Percentiles rank a stretch among this genome's conserved stretches.
These are phyloP conservation scores for Diaporthe batatas DNA, from an alignment of 2,329 filamentous ascomycete genomes.

Conservation along the genomic window DNA sequence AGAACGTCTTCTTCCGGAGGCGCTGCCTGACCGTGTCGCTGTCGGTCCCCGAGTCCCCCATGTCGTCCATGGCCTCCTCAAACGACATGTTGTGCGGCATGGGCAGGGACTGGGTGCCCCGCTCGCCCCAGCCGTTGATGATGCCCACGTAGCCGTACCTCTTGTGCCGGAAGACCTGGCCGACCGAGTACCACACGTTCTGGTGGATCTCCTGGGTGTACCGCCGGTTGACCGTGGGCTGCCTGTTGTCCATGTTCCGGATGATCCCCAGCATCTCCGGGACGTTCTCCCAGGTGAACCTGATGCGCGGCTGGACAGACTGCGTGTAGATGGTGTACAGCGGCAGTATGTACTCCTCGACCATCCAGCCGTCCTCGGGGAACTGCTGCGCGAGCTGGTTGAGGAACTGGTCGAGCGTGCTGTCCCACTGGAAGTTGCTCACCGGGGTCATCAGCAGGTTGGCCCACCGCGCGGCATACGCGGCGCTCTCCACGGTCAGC, in stretches of 20 bases:
- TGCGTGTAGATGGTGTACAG: slow-evolving; percentile 64
- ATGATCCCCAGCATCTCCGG: slow-evolving; percentile 56
- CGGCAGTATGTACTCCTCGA: slow-evolving; percentile 77
- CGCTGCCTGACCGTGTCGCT: slow-evolving; percentile 66
- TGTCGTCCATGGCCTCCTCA: slow-evolving; percentile 51
- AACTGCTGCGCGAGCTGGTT: slow-evolving; percentile 74
- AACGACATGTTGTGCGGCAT: slow-evolving; percentile 46
- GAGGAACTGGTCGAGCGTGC: slow-evolving; percentile 74
- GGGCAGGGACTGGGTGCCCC: slow-evolving; percentile 47
- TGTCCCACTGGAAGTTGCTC: slow-evolving; percentile 66
- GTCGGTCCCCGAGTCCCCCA: slow-evolving; percentile 70
- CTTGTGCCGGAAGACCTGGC: slow-evolving; percentile 86
- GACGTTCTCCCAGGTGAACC: slow-evolving; percentile 52
- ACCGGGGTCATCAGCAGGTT: slow-evolving; percentile 67
- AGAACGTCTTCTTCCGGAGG: slow-evolving; percentile 79
- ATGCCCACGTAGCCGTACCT: slow-evolving; percentile 85
- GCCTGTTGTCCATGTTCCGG: slow-evolving; percentile 59
- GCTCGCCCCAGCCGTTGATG: slow-evolving; percentile 86
- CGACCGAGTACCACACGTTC: slow-evolving; percentile 75
- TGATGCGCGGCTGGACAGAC: slow-evolving; percentile 48
- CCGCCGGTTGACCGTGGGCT: slow-evolving; percentile 52
- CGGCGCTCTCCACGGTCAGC: slow-evolving; percentile 62
- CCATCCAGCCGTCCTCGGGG: slow-evolving; percentile 78
- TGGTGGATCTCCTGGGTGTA: slow-evolving; percentile 53
- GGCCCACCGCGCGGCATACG: slow-evolving; percentile 83